phyloP scores from a whole-genome alignment of 306 rosid genomes.

The Vachellia collinsii region DNA sequence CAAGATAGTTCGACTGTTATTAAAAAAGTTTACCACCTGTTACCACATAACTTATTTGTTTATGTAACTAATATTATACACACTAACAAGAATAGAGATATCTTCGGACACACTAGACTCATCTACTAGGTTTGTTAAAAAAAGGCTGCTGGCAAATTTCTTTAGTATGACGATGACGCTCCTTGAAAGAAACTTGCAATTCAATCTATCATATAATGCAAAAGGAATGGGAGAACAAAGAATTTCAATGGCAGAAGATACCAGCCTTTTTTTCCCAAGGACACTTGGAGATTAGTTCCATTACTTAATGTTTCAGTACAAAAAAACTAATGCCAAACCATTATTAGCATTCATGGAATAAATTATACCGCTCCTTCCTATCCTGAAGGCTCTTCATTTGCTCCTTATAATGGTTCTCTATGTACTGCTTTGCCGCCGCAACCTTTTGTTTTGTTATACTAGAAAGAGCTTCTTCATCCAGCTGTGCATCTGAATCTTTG shows the following conservation, averaged over 20 bases:
- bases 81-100: not conserved
- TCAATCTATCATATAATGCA: not conserved
- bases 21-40: not conserved
- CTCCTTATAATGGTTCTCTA: constrained; percentile 96
- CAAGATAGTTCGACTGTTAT: constrained; percentile 70
- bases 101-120: not conserved
- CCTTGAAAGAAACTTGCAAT: not conserved
- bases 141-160: not conserved
- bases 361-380: constrained; percentile 80
- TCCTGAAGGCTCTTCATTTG: constrained; percentile 94
- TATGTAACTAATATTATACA: not conserved
- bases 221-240: not conserved
- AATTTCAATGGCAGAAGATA: not conserved
- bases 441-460: constrained; percentile 81
- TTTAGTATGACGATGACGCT: not conserved
- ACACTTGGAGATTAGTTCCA: not conserved
- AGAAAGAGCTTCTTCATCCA: constrained; percentile 69
- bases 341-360: not conserved
- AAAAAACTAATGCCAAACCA: not conserved
- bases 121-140: not conserved
- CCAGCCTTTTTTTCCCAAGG: not conserved
- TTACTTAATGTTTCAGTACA: not conserved
- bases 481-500: constrained; percentile 37
- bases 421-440: constrained; percentile 88
- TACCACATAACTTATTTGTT: not conserved